Evolutionary conservation across 495 filamentous ascomycete genomes (phyloP).

Genomic region (Podospora tetraspora): DNA sequence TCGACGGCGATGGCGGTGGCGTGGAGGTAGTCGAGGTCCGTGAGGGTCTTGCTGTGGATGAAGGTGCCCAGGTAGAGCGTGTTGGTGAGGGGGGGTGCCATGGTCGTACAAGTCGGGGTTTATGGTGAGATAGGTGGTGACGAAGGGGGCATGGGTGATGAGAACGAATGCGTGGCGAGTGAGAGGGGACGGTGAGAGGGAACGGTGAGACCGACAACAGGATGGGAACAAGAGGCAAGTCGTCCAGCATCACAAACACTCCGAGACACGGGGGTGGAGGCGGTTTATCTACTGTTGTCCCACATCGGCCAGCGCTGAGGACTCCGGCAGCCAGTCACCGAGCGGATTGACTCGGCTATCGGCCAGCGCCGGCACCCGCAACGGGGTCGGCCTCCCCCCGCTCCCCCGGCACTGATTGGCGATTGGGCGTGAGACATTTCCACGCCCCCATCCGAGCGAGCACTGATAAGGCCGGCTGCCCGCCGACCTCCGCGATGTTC

Average conservation of each 20-base stretch:
- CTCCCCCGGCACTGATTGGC: not conserved
- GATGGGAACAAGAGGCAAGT: not conserved
- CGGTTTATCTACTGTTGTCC: slow-evolving; percentile 1
- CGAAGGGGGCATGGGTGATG: not conserved
- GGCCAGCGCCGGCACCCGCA: slow-evolving; percentile 19
- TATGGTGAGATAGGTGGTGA: not conserved
- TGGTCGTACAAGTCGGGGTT: not conserved
- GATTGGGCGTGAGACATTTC: slow-evolving; percentile 2
- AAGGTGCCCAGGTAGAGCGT: slow-evolving; percentile 50
- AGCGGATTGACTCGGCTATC: slow-evolving; percentile 5
- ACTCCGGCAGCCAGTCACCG: slow-evolving; percentile 1
- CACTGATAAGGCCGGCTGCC: not conserved
- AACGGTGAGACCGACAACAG: not conserved
- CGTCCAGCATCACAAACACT: not conserved
- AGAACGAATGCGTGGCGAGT: not conserved
- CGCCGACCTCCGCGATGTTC: not conserved
- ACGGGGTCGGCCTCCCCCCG: slow-evolving; percentile 1
- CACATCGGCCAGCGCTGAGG: not conserved
- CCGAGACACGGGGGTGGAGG: not conserved
- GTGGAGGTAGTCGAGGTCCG: slow-evolving; percentile 52
- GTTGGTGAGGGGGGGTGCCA: slow-evolving; percentile 16
- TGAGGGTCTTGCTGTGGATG: slow-evolving; percentile 51
- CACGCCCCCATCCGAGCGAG: not conserved
- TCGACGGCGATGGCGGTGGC: slow-evolving; percentile 64
- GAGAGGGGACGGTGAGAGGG: not conserved